Conservation (phyloP, 805 yeast species). For the Yamadazyma kitorensis region DNA sequence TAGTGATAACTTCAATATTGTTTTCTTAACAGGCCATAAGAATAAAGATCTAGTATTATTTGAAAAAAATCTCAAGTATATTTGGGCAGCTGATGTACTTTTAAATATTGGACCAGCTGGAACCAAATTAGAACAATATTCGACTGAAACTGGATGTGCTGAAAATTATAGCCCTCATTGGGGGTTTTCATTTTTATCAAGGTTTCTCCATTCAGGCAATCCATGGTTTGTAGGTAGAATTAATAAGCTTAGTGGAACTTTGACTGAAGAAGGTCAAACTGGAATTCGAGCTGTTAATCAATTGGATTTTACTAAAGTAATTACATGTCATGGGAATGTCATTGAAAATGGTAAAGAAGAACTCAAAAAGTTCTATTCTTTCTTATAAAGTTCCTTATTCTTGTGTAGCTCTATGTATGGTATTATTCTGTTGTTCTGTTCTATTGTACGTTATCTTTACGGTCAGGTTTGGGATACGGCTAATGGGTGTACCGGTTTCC, state of each 20-base stretch:
- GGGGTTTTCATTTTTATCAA: constrained; percentile 38
- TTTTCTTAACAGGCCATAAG: constrained; percentile 50
- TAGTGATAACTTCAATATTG: constrained; percentile 45
- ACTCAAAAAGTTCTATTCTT: constrained; percentile 18
- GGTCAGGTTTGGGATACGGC: too few species aligned
- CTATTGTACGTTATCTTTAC: too few species aligned
- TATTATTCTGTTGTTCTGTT: too few species aligned
- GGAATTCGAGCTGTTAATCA: constrained; percentile 26
- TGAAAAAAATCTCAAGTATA: constrained; percentile 43
- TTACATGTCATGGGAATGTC: constrained; percentile 59
- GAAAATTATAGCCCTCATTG: constrained; percentile 38
- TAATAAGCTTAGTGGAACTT: background rate
- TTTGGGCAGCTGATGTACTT: constrained; percentile 61
- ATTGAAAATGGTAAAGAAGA: constrained; percentile 34
- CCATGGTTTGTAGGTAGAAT: constrained; percentile 1
- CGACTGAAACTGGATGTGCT: constrained; percentile 43
- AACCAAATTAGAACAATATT: constrained; percentile 37
- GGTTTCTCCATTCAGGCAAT: constrained; percentile 38
- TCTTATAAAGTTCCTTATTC: background rate
- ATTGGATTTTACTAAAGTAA: constrained; percentile 47
- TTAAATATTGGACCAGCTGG: constrained; percentile 52
- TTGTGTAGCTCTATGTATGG: too few species aligned
- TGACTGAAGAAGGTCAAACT: constrained; percentile 3
- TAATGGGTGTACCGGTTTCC: too few species aligned
- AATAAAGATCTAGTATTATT: constrained; percentile 57